Base-by-base conservation (phyloP, 2,329 filamentous ascomycete genomes). In the Pestalotiopsis sp. region DNA sequence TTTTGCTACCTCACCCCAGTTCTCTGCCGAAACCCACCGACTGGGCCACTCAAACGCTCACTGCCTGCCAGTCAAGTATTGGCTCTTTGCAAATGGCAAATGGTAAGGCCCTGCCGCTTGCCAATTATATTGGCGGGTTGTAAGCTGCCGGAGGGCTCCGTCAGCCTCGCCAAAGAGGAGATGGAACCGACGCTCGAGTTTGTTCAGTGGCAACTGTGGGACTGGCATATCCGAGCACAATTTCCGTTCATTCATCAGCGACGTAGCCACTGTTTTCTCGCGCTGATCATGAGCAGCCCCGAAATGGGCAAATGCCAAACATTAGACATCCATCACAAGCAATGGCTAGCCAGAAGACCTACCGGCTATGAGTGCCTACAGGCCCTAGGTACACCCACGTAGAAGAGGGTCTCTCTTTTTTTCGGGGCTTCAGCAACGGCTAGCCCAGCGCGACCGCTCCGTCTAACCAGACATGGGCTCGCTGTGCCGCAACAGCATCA, bases 131-230 rank as follows among this genome's bases (percentile, higher is more conserved):
- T 17, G 27, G 57, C 27, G 14, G 23, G 57, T 59, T 59, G 57
- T 23, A 59, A 59, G 57, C 57, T 59, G 23, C 57, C 57, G 57
- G 11, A 41, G 17, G n/a, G 62, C 62, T 38, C 41, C 39, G 38
- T 64, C 62, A 64, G 59, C 62, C 62, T 64, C 62, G 62, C 62
- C 39, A 64, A 45, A 64, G 41, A 52, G 62, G 62, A 64, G 23
- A 52, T 52, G 39, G 38, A 41, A 52, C 38, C 39, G 62, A 62
- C 59, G 36, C 27, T 36, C 62, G 39, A 64, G 62, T 45, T 25
- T 49, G 38, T 64, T 25, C 27, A 64, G 62, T 64, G 62, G 62
- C 39, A 49, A 64, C 39, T 64, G 62, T 64, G 62, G 62, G 31
- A 36, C 27, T 39, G 59, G 59, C 59, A 62, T 62, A 62, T 39